Conservation (phyloP, 352 stramenopile genomes). For the Sclerospora graminicola region DNA sequence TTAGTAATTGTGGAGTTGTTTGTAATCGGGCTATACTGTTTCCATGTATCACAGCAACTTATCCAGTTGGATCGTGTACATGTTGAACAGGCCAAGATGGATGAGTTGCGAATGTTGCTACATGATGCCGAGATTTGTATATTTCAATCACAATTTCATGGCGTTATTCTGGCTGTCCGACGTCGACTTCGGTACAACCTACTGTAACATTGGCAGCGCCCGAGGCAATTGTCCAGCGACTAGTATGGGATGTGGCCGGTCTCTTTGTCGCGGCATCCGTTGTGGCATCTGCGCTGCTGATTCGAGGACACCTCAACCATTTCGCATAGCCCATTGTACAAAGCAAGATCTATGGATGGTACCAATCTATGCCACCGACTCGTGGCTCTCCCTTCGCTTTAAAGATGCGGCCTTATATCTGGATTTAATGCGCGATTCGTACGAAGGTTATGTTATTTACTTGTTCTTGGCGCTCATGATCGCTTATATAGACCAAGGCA, state of each 20-base stretch:
- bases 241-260: constrained; percentile 82
- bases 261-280: constrained; percentile 85
- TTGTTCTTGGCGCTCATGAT: constrained; percentile 96
- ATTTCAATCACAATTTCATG: too few relatives aligned
- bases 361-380: constrained; percentile 95
- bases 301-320: constrained; percentile 86
- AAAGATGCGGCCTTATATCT: constrained; percentile 88
- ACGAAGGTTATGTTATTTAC: constrained; percentile 98
- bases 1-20: too few relatives aligned
- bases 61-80: too few relatives aligned
- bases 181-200: too few relatives aligned
- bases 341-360: constrained; percentile 97
- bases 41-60: too few relatives aligned
- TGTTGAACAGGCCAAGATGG: too few relatives aligned
- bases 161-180: too few relatives aligned
- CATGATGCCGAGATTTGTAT: too few relatives aligned
- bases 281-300: constrained; percentile 85
- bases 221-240: constrained; percentile 52
- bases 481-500: constrained; percentile 88
- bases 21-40: too few relatives aligned
- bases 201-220: constrained; percentile 17
- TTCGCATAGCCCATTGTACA: constrained; percentile 91
- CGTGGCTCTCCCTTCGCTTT: constrained; percentile 95
- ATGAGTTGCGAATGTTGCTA: too few relatives aligned
- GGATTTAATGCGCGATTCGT: constrained; percentile 93